Evolutionary conservation across 2,329 filamentous ascomycete species (phyloP).

Genomic region (Aspergillus caelatus): DNA sequence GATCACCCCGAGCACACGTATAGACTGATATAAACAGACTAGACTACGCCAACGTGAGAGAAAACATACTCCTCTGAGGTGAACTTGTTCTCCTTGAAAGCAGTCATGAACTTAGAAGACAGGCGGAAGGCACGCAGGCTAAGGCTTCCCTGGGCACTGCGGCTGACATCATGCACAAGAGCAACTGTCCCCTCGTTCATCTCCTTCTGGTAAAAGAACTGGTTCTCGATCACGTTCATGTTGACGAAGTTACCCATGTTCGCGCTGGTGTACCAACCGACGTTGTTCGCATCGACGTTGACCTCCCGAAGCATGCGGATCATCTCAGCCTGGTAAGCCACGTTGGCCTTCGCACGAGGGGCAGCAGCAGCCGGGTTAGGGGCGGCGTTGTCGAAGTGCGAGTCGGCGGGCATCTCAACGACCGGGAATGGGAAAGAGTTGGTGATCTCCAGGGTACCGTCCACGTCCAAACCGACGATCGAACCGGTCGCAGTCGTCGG

Average conservation of each 20-base stretch:
- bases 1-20: neutral
- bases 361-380: slow-evolving; percentile 81
- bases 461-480: slow-evolving; percentile 89
- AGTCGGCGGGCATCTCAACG: slow-evolving; percentile 70
- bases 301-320: slow-evolving; percentile 95
- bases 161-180: slow-evolving; percentile 91
- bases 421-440: slow-evolving; percentile 94
- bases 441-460: slow-evolving; percentile 81
- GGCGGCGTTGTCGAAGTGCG: slow-evolving; percentile 69
- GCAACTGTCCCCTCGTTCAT: slow-evolving; percentile 83
- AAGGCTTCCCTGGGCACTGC: slow-evolving; percentile 87
- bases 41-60: neutral
- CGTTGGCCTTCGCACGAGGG: slow-evolving; percentile 87
- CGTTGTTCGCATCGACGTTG: slow-evolving; percentile 96
- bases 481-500: slow-evolving; percentile 87
- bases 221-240: slow-evolving; percentile 94
- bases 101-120: slow-evolving; percentile 82
- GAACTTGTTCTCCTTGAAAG: slow-evolving; percentile 97
- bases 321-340: slow-evolving; percentile 92
- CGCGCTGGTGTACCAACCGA: slow-evolving; percentile 97
- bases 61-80: slow-evolving; percentile 81
- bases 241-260: slow-evolving; percentile 99
- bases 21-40: neutral
- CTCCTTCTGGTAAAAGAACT: slow-evolving; percentile 95
- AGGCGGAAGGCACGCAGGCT: slow-evolving; percentile 90